Evolutionary conservation across 257 asterid species (phyloP).

Genomic region (Scutellaria baicalensis): DNA sequence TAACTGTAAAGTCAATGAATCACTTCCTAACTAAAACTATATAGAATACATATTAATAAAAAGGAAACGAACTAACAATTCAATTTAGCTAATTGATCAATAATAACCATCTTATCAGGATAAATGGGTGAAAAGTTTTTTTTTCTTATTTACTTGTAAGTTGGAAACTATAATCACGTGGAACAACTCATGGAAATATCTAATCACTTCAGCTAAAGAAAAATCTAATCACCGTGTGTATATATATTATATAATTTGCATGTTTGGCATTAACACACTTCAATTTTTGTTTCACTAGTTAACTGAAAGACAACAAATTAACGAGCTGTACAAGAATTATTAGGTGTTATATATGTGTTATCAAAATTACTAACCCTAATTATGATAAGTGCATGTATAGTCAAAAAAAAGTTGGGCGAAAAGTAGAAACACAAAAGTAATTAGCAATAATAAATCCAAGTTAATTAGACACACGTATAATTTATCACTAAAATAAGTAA

Average conservation of each 20-base stretch:
- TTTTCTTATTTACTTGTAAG: too few species aligned
- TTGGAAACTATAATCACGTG: too few species aligned
- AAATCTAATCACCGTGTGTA: too few species aligned
- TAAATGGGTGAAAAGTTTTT: too few species aligned
- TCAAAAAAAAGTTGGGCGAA: slow-evolving; percentile 17
- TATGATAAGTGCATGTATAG: slow-evolving; percentile 14
- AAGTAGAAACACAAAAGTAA: background rate
- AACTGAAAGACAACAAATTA: background rate
- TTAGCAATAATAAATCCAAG: background rate
- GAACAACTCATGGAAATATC: background rate
- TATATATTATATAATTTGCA: background rate
- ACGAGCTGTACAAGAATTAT: background rate
- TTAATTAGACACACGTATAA: slow-evolving; percentile 8
- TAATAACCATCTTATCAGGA: too few species aligned
- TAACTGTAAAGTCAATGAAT: too few species aligned
- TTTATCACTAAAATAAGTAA: background rate
- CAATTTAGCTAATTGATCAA: too few species aligned
- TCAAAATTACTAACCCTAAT: background rate
- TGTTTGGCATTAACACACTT: background rate
- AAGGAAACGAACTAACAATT: too few species aligned
- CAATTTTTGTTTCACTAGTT: background rate
- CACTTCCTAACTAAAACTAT: too few species aligned
- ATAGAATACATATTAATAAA: too few species aligned
- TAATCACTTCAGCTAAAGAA: background rate
- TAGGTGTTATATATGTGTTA: background rate